Conservation (phyloP, 2,329 filamentous ascomycete genomes). For the Xylaria arbuscula region DNA sequence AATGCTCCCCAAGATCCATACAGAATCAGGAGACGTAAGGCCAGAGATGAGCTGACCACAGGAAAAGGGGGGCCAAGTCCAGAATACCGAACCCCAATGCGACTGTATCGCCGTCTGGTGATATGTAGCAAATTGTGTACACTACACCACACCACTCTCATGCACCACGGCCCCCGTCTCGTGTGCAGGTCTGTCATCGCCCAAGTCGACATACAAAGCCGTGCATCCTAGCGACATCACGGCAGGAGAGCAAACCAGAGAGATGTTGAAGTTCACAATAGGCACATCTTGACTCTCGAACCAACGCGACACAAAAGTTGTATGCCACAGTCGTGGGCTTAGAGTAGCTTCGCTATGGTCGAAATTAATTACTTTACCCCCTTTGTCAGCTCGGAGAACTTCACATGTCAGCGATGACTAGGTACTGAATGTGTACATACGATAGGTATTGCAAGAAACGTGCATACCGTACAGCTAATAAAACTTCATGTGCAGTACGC, state of each 20-base stretch:
- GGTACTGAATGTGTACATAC: no score
- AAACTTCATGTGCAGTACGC: no score
- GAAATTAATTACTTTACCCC: no score
- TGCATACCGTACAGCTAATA: not conserved
- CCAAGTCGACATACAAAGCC: constrained; percentile 26
- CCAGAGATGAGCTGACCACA: constrained; percentile 39
- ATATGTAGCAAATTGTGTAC: constrained; percentile 17
- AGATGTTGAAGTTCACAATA: not conserved
- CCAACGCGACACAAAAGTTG: no score
- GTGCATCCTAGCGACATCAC: constrained; percentile 22
- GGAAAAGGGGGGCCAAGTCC: constrained; percentile 20
- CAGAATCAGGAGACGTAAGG: constrained; percentile 38
- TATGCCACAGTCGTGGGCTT: not conserved
- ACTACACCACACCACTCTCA: constrained; percentile 14
- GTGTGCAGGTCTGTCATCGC: constrained; percentile 31
- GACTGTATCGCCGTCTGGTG: constrained; percentile 23
- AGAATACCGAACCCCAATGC: constrained; percentile 22
- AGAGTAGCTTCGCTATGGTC: not conserved
- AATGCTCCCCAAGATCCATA: constrained; percentile 14
- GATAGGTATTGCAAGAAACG: not conserved
- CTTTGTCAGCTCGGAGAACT: no score
- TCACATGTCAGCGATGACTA: no score
- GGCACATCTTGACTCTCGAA: no score
- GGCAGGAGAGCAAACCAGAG: constrained; percentile 9
- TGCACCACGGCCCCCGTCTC: constrained; percentile 33